These are phyloP conservation scores for Xylaria sp. DNA, from an alignment of 2,329 filamentous ascomycete genomes.

Conservation along the genomic window DNA sequence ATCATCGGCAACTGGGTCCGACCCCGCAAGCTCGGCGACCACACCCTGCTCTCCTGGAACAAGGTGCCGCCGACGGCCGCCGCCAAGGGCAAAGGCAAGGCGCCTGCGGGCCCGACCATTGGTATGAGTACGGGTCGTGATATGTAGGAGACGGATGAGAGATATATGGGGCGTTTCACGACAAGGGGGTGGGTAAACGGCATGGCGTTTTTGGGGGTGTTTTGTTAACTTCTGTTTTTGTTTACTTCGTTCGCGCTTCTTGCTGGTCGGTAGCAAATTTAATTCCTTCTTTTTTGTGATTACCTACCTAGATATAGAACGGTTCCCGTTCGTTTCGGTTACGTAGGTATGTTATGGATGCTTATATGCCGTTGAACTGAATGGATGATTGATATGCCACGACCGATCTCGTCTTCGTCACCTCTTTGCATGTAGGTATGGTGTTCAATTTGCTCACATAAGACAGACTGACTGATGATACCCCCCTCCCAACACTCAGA, in stretches of 20 bases:
- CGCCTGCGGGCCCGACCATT: conserved; percentile 35
- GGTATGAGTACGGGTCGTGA: conserved; percentile 54
- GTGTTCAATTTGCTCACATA: too few relatives aligned
- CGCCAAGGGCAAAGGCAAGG: conserved; percentile 38
- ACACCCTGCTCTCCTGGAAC: conserved; percentile 97
- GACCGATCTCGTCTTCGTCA: too few relatives aligned
- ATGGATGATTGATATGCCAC: too few relatives aligned
- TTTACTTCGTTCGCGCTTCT: not conserved
- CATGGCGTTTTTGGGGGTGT: conserved; percentile 12
- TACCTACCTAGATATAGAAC: too few relatives aligned
- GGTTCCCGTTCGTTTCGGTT: too few relatives aligned
- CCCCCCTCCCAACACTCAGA: too few relatives aligned
- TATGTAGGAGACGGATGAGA: conserved; percentile 27
- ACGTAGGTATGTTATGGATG: too few relatives aligned
- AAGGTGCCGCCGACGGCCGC: conserved; percentile 42
- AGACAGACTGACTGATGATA: too few relatives aligned
- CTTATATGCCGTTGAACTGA: too few relatives aligned
- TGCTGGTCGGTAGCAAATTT: not conserved
- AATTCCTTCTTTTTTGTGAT: not conserved
- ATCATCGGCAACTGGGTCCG: conserved; percentile 86
- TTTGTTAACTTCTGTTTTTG: conserved; percentile 8
- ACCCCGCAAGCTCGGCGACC: conserved; percentile 95
- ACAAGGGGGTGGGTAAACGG: conserved; percentile 6
- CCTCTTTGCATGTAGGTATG: too few relatives aligned
- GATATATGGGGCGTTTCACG: conserved; percentile 4